These are phyloP conservation scores for Suillus luteus DNA, from an alignment of 768 basidiomycete species.

Conservation along the genomic window DNA sequence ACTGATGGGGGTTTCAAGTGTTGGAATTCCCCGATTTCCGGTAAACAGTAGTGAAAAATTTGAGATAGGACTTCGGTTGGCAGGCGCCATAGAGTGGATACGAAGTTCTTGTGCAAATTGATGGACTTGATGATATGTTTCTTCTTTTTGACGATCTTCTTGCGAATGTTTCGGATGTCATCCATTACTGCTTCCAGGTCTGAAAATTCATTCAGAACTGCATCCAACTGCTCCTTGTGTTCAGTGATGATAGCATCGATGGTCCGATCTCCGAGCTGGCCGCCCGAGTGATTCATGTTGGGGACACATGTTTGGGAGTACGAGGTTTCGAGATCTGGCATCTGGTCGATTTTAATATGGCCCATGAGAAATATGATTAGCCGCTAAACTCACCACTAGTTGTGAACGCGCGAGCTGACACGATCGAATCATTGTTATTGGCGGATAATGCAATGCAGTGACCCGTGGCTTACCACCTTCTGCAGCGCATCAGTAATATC, in stretches of 20 bases:
- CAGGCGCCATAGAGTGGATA: constrained; percentile 38
- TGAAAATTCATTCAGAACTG: constrained; percentile 16
- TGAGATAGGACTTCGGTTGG: constrained; percentile 49
- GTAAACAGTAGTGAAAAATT: constrained; percentile 44
- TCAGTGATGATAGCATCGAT: constrained; percentile 22
- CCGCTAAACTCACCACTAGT: neutral
- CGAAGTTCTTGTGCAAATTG: constrained; percentile 23
- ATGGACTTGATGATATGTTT: constrained; percentile 21
- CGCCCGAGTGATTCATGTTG: constrained; percentile 18
- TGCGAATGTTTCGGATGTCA: constrained; percentile 13
- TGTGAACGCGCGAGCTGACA: neutral
- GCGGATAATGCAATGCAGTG: too few species aligned
- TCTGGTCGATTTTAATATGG: constrained; percentile 8
- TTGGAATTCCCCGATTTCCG: constrained; percentile 10
- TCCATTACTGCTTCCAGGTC: constrained; percentile 19
- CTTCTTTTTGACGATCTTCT: constrained; percentile 17
- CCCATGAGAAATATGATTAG: neutral
- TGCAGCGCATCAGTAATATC: neutral
- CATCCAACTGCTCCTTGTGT: constrained; percentile 18
- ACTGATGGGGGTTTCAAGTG: neutral
- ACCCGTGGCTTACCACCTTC: neutral
- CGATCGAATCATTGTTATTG: neutral
- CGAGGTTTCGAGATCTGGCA: constrained; percentile 19
- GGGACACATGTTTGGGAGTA: constrained; percentile 14
- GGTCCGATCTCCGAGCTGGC: constrained; percentile 14